phyloP scores from a whole-genome alignment of 176 grass and related monocot species.

The Eragrostis curvula region DNA sequence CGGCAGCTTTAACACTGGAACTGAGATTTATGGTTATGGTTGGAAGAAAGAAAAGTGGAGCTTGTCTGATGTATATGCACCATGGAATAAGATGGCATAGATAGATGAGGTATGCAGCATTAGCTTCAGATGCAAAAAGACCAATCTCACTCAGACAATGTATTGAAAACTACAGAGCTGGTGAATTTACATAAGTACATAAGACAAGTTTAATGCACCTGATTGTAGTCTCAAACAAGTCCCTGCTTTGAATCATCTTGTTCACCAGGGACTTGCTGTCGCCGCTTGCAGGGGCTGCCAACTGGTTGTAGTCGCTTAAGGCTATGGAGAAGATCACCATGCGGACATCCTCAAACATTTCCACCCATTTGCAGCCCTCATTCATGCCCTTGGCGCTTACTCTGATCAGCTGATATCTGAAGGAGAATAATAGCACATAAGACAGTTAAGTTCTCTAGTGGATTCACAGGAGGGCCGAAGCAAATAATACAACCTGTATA shows the following conservation, averaged over 20 bases:
- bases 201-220: conserved; percentile 45
- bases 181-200: neutral
- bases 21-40: neutral
- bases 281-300: conserved; percentile 47
- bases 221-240: conserved; percentile 89
- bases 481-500: conserved; percentile 12
- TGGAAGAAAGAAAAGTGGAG: neutral
- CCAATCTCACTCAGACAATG: neutral
- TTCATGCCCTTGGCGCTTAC: conserved; percentile 85
- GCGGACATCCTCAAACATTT: conserved; percentile 98
- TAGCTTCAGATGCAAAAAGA: neutral
- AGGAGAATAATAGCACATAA: conserved; percentile 10
- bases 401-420: conserved; percentile 91
- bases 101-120: neutral
- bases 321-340: conserved; percentile 85
- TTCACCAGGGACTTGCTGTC: conserved; percentile 54
- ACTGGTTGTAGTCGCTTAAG: conserved; percentile 79
- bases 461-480: neutral
- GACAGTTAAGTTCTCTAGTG: conserved; percentile 2
- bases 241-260: conserved; percentile 91
- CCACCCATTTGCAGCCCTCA: conserved; percentile 96
- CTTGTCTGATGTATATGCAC: neutral
- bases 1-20: neutral
- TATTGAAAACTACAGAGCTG: conserved; percentile 3
- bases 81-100: neutral